Evolutionary conservation across 108 stramenopile genomes (phyloP).

Genomic region (Nitzschia sp.): DNA sequence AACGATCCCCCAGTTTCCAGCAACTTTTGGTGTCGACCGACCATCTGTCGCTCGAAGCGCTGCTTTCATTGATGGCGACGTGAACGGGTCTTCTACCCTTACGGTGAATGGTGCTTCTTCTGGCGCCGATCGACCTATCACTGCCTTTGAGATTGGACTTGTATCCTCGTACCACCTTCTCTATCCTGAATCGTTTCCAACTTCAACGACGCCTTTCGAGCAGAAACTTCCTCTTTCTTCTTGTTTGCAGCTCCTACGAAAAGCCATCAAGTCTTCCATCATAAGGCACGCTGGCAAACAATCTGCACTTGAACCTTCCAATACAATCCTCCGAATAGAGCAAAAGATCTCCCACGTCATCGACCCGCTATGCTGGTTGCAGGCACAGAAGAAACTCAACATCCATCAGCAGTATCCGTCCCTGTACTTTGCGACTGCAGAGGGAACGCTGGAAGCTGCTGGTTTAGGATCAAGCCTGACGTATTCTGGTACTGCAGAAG

Average conservation of each 20-base stretch:
- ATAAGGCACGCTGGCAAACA: not conserved
- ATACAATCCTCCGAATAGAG: constrained; percentile 46
- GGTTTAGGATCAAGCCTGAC: constrained; percentile 49
- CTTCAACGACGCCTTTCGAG: not conserved
- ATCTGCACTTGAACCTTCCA: not conserved
- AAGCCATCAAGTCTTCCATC: constrained; percentile 13
- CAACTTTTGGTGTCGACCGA: not conserved
- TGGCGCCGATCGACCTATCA: not conserved
- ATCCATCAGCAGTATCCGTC: constrained; percentile 17
- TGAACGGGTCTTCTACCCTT: not conserved
- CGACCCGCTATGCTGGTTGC: constrained; percentile 74
- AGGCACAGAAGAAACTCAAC: constrained; percentile 47
- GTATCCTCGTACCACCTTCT: constrained; percentile 30
- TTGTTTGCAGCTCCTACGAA: constrained; percentile 18
- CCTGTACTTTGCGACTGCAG: constrained; percentile 63
- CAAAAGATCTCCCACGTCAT: constrained; percentile 53
- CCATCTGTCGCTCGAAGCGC: not conserved
- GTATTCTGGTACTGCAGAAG: constrained; percentile 10
- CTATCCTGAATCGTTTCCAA: constrained; percentile 22
- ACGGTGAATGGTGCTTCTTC: not conserved
- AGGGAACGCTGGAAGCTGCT: constrained; percentile 62
- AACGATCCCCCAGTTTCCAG: not conserved
- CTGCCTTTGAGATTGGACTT: not conserved
- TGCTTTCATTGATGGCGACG: not conserved
- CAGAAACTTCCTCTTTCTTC: constrained; percentile 5